Evolutionary conservation across 805 yeast species (phyloP).

Genomic region (Debaryomyces hansenii): DNA sequence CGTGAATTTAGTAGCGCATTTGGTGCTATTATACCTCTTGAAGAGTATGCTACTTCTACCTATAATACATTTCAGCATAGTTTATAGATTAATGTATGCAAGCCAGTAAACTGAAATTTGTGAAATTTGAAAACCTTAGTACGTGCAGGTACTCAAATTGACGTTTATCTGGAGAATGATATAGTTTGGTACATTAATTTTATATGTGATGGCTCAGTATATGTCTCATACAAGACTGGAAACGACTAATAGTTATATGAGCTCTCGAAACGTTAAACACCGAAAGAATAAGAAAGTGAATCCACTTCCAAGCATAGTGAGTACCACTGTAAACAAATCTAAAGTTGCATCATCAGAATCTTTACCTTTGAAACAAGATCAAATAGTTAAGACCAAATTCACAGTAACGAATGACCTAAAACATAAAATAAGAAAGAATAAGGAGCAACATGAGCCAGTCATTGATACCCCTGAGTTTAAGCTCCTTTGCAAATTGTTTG

Average conservation of each 20-base stretch:
- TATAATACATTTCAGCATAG: not conserved
- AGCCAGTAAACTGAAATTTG: too few relatives aligned
- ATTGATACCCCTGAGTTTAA: constrained; percentile 31
- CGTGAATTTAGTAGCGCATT: constrained; percentile 23
- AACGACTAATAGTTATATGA: too few relatives aligned
- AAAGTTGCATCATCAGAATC: not conserved
- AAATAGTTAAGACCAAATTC: constrained; percentile 4
- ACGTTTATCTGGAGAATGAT: too few relatives aligned
- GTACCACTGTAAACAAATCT: not conserved
- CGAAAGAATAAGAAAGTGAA: not conserved
- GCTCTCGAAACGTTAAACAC: too few relatives aligned
- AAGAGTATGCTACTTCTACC: not conserved
- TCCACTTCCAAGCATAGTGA: not conserved
- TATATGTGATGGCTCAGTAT: too few relatives aligned
- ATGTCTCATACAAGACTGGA: too few relatives aligned
- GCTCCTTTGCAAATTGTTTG: constrained; percentile 31
- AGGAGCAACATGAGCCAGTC: constrained; percentile 15
- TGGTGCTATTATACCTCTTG: constrained; percentile 9
- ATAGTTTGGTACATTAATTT: too few relatives aligned
- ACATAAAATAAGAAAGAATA: constrained; percentile 6
- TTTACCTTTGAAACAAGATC: constrained; percentile 1
- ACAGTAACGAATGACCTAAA: constrained; percentile 9
- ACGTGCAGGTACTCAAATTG: too few relatives aligned
- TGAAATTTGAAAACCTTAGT: too few relatives aligned
- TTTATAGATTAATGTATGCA: too few relatives aligned